A percentile compares a stretch with the other conserved stretches of the same genome.
phyloP scores from a whole-genome alignment of 352 stramenopile species.

The Pythium periplocum region DNA sequence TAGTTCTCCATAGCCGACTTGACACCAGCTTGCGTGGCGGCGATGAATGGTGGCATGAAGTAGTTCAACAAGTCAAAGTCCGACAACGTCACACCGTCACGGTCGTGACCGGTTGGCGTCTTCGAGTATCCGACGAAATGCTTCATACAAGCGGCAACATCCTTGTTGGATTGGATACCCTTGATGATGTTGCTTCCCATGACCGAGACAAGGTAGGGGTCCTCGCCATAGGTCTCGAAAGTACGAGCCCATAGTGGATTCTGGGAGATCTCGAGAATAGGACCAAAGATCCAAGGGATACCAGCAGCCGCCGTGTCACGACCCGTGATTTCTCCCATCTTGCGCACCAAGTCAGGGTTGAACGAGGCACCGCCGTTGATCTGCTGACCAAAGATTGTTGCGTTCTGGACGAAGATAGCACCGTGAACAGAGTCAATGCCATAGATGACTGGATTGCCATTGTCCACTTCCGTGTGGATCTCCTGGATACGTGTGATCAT shows the following conservation, averaged over 20 bases:
- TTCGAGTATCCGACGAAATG: constrained; percentile 36
- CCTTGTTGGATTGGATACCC: constrained; percentile 28
- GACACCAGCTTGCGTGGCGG: constrained; percentile 15
- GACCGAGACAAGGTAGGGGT: constrained; percentile 48
- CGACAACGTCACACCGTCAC: constrained; percentile 22
- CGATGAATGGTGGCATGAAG: constrained; percentile 19
- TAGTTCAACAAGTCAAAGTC: constrained; percentile 23
- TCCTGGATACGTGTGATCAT: constrained; percentile 45
- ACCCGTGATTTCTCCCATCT: constrained; percentile 43
- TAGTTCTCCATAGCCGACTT: constrained; percentile 76
- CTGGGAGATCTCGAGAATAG: constrained; percentile 65
- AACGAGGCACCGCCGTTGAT: constrained; percentile 75
- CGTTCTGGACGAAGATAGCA: constrained; percentile 55
- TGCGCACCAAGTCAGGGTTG: constrained; percentile 42
- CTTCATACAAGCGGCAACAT: constrained; percentile 50
- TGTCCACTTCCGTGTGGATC: constrained; percentile 34
- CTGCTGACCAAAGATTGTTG: constrained; percentile 64
- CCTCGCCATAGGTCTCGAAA: constrained; percentile 85
- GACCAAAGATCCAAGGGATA: constrained; percentile 77
- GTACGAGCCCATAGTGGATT: constrained; percentile 59
- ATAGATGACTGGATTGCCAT: constrained; percentile 47
- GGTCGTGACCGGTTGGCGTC: constrained; percentile 31
- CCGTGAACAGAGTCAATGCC: constrained; percentile 72
- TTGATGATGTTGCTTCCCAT: constrained; percentile 46
- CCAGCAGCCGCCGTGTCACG: constrained; percentile 60